Base-by-base conservation (phyloP, 164 flowering plant genomes). In the Aristolochia contorta region DNA sequence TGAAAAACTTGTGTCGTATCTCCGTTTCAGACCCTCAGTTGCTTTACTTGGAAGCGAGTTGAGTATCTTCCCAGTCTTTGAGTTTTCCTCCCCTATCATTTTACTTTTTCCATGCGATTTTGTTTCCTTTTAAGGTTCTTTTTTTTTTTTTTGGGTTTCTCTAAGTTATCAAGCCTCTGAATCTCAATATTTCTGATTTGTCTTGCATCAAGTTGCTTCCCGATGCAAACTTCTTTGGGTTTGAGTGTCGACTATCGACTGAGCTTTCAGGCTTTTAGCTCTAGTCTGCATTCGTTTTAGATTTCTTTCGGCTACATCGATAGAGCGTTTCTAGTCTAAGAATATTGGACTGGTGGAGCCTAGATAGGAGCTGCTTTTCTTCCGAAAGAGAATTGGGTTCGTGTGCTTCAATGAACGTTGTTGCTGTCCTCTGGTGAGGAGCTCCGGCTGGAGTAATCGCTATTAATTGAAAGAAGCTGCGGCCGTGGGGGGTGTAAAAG, bases 161-260 rank as follows among this genome's bases (percentile, higher is more conserved):
- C 22, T 50, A 50, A 16, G 16, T n/a, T 50, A 9, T n/a, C 52
- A 50, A 1, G 12, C 22, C 54, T 50, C 19, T 50, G 4, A 18
- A 16, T 50, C 22, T 50, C 21, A n/a, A 48, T 48, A 12, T 50
- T 50, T 18, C 10, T 54, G 24, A 18, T 20, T 49, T 54, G 57
- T 1, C 57, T 13, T 23, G 24, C 9, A 15, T 13, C 16, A 54
- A 54, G 24, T 24, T 14, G 57, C 4, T 21, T 54, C 56, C 24
- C 59, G 55, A 61, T 71, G 72, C 68, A 43, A 60, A 56, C 61
- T 50, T 47, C 12, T 47, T 22, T 23, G 50, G 62, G 20, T 24
- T 57, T 57, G 22, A 48, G 64, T 12, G 7, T 23, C 27, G 57
- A 13, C 9, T 23, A 21, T 23, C 27, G 57, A 13, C 9, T 23